These are phyloP conservation scores for Tricholoma bakamatsutake DNA, from an alignment of 768 basidiomycete genomes.

Conservation along the genomic window DNA sequence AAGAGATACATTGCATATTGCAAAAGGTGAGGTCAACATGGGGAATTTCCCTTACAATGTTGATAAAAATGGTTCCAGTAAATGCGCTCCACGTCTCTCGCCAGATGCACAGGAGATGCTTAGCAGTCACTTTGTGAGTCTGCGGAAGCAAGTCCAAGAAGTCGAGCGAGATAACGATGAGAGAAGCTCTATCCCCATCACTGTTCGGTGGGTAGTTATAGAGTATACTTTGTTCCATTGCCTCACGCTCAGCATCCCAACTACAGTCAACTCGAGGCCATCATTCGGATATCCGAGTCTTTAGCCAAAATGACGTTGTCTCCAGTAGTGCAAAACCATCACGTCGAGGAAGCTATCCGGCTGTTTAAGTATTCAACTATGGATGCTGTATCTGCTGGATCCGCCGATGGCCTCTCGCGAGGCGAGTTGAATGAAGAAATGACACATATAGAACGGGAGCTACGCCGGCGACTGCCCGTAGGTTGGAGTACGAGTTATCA, in stretches of 20 bases:
- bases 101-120: slow-evolving; percentile 94
- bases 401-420: slow-evolving; percentile 87
- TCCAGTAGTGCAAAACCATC: slow-evolving; percentile 80
- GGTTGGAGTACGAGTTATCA: slow-evolving; percentile 98
- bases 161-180: slow-evolving; percentile 97
- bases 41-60: neutral
- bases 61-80: slow-evolving; percentile 39
- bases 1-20: slow-evolving; percentile 95
- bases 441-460: slow-evolving; percentile 80
- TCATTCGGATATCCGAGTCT: slow-evolving; percentile 97
- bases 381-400: slow-evolving; percentile 96
- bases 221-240: neutral
- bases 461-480: slow-evolving; percentile 77
- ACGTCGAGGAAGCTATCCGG: slow-evolving; percentile 97
- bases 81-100: slow-evolving; percentile 93
- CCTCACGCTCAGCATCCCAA: slow-evolving; percentile 2
- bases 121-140: slow-evolving; percentile 88
- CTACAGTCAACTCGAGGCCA: slow-evolving; percentile 87
- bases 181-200: slow-evolving; percentile 96
- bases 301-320: slow-evolving; percentile 92
- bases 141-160: slow-evolving; percentile 91
- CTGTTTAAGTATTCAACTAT: slow-evolving; percentile 99
- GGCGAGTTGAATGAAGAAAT: slow-evolving; percentile 94
- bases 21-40: slow-evolving; percentile 59
- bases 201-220: slow-evolving; percentile 71